A percentile compares a stretch with the other conserved stretches of the same genome.
These are phyloP conservation scores for Monilinia polystroma DNA, from an alignment of 2,329 filamentous ascomycete genomes.

Conservation along the genomic window DNA sequence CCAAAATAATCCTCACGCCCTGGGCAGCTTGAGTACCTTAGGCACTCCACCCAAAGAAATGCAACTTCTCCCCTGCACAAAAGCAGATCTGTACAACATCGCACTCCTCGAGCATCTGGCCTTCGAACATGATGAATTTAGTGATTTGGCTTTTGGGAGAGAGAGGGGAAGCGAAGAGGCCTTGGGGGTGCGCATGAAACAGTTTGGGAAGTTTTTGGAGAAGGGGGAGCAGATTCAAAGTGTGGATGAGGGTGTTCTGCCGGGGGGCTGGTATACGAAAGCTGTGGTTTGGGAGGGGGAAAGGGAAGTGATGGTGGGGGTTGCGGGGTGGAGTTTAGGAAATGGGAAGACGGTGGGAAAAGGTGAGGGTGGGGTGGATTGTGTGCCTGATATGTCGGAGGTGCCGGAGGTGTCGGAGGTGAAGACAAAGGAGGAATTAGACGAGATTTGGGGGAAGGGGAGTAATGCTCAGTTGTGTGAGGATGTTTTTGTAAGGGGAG, in stretches of 20 bases:
- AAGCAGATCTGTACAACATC: slow-evolving; percentile 13
- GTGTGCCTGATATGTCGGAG: slow-evolving; percentile 16
- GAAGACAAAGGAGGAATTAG: slow-evolving; percentile 9
- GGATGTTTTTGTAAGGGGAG: slow-evolving; percentile 32
- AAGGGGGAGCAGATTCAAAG: background rate
- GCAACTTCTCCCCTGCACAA: background rate
- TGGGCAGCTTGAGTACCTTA: too few relatives aligned
- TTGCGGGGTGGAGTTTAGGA: slow-evolving; percentile 29
- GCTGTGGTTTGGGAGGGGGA: slow-evolving; percentile 23
- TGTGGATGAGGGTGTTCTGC: too few relatives aligned
- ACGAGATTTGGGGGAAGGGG: slow-evolving; percentile 26
- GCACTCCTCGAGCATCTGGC: slow-evolving; percentile 24
- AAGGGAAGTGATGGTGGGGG: slow-evolving; percentile 28
- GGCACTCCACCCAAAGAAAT: too few relatives aligned
- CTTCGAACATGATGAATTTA: slow-evolving; percentile 27
- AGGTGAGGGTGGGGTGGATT: slow-evolving; percentile 4
- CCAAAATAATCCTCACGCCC: too few relatives aligned
- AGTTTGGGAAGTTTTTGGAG: background rate
- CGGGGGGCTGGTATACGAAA: slow-evolving; percentile 24
- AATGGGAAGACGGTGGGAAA: slow-evolving; percentile 1
- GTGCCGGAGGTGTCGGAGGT: slow-evolving; percentile 13
- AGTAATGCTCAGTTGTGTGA: slow-evolving; percentile 34
- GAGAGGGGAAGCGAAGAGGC: background rate
- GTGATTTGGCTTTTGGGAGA: slow-evolving; percentile 26
- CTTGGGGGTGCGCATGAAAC: slow-evolving; percentile 8